phyloP scores from a whole-genome alignment of 768 basidiomycete species.

The Lactifluus rugatus region DNA sequence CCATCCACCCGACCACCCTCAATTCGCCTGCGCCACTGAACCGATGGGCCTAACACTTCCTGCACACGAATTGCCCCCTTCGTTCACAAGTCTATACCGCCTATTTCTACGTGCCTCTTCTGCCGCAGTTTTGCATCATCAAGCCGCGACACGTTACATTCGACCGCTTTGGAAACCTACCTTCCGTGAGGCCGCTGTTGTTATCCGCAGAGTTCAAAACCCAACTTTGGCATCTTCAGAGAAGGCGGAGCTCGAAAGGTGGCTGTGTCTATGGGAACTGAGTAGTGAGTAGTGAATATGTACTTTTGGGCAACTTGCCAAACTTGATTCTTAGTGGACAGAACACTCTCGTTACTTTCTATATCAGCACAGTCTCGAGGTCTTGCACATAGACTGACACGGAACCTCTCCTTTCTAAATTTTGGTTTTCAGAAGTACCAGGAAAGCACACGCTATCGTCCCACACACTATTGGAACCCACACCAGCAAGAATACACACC shows the following conservation, averaged over 20 bases:
- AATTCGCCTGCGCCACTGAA: too few relatives aligned
- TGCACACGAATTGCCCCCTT: slow-evolving; percentile 3
- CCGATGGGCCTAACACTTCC: neutral
- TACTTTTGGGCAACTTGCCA: neutral
- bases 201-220: slow-evolving; percentile 7
- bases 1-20: too few relatives aligned
- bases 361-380: slow-evolving; percentile 56
- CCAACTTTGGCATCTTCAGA: neutral
- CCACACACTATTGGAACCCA: slow-evolving; percentile 14
- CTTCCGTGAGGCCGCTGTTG: slow-evolving; percentile 13
- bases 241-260: slow-evolving; percentile 7
- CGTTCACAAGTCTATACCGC: slow-evolving; percentile 16
- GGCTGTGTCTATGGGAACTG: slow-evolving; percentile 12
- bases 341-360: slow-evolving; percentile 51
- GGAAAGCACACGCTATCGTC: slow-evolving; percentile 1
- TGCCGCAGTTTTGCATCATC: slow-evolving; percentile 16
- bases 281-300: slow-evolving; percentile 6
- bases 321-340: slow-evolving; percentile 43
- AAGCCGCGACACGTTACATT: slow-evolving; percentile 5
- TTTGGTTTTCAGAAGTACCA: slow-evolving; percentile 25
- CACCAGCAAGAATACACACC: slow-evolving; percentile 11
- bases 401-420: slow-evolving; percentile 40
- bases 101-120: slow-evolving; percentile 16
- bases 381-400: slow-evolving; percentile 47
- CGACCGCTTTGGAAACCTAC: slow-evolving; percentile 13